Evolutionary conservation across 768 basidiomycete genomes (phyloP).

Genomic region (Tephrocybe rancida): DNA sequence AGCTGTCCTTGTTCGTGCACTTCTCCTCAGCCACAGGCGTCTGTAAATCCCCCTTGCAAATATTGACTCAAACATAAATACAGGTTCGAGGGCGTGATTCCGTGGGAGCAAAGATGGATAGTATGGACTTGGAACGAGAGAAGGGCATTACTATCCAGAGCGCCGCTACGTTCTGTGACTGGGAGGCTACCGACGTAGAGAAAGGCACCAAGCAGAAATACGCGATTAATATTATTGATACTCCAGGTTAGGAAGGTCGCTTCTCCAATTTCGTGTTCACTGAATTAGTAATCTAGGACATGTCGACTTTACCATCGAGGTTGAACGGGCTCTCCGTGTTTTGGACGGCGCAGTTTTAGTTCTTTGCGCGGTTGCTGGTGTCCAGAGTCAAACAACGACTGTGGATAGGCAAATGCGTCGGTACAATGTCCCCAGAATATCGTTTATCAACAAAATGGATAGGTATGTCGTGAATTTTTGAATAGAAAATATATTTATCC

Average conservation of each 20-base stretch:
- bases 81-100: constrained; percentile 92
- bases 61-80: constrained; percentile 9
- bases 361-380: constrained; percentile 95
- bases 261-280: neutral
- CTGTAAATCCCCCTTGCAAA: constrained; percentile 10
- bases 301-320: constrained; percentile 99
- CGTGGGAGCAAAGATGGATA: constrained; percentile 99
- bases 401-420: constrained; percentile 99
- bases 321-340: constrained; percentile 94
- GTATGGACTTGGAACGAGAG: constrained; percentile 98
- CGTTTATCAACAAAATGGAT: constrained; percentile 99
- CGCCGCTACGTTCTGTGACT: constrained; percentile 98
- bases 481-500: neutral
- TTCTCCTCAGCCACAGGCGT: constrained; percentile 22
- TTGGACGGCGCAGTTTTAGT: constrained; percentile 97
- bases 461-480: constrained; percentile 43
- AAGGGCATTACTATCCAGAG: constrained; percentile 99
- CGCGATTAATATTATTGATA: constrained; percentile 98
- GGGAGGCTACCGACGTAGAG: constrained; percentile 71
- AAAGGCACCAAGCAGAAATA: constrained; percentile 76
- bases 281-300: constrained; percentile 61
- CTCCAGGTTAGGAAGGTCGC: constrained; percentile 65
- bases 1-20: constrained; percentile 13
- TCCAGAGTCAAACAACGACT: constrained; percentile 98
- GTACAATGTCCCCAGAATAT: constrained; percentile 93